Evolutionary conservation across 495 filamentous ascomycete genomes (phyloP), one percentile per base, ranked within the genome.

Genomic region (Talaromyces proteolyticus): DNA sequence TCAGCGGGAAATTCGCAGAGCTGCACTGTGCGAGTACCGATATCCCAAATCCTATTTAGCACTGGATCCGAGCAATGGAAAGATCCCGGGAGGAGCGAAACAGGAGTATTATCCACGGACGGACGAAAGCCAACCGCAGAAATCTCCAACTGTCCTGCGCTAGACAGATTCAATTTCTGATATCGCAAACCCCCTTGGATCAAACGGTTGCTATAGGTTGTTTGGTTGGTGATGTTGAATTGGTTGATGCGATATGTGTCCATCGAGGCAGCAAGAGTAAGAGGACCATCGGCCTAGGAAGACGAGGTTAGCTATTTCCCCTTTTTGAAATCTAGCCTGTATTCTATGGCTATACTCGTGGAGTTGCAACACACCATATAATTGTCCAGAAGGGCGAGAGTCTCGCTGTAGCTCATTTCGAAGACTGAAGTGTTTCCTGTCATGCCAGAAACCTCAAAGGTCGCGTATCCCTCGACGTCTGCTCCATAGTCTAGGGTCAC

Each of bases 81-180:
- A 4, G 54, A 57, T 20, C 57, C 57, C 18, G 57, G 54, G 26
- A 56, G 54, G 20, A 45, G 8, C 12, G 34, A 16, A 11, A 53
- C 41, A n/a, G 39, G 39, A 41, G 50, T 57, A 21, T 23, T 29
- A 17, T 26, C 24, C 17, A 56, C 24, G 19, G 53, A 49, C 44
- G 57, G 53, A 5, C 25, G 11, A 18, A 56, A 44, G 22, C 57
- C 54, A 21, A 59, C 37, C 29, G 22, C 36, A 8, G 49, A 50
- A n/a, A 59, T 41, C 40, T 45, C 42, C 7, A 59, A 37, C 22
- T 49, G 40, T 24, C 54, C 55, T n/a, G 51, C 55, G 6, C 43
- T 57, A 22, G 55, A 57, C 19, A 60, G 50, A 49, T 50, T 58
- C 3, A 58, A 44, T 37, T 60, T 60, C 42, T 60, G 57, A 43